Base-by-base conservation (phyloP, 306 rosid genomes). In the Acacia acuminata region DNA sequence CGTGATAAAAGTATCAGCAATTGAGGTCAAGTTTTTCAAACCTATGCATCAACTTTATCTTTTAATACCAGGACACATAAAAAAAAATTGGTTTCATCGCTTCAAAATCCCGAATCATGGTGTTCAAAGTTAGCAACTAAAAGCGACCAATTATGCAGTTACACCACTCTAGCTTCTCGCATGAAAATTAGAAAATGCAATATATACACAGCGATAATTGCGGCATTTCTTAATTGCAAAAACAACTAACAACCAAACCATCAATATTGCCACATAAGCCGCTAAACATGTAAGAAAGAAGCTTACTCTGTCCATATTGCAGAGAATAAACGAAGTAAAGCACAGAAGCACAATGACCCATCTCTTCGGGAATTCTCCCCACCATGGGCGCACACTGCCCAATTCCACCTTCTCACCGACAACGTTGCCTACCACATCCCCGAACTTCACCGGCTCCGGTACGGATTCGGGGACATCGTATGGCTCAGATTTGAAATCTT, bases 281-380 rank as follows among this genome's bases (percentile, higher is more conserved):
- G 43, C 61, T 14, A 68, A 15, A 50, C 6, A 48, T 14, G 44
- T 0, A 2, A 36, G 22, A 48, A 10, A 14, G 56, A 56, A 43
- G 19, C 82, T 86, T 86, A 94, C 99, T 85, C 99, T 94, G 44
- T 96, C 99, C 99, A 96, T 96, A 50, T 96, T 96, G 88, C 99
- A 96, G 0, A 96, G 97, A 82, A 96, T 94, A 76, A 96, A 96
- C 27, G 99, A 96, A 0, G 99, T 82, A 77, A 96, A 96, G 78
- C 99, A 96, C 53, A 96, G 91, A 82, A 93, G 51, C 58, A 96
- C 99, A 44, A 96, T 96, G 69, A 96, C 86, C 99, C 99, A 96
- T 87, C 99, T 80, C 76, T 94, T 96, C 0, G 98, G 99, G 58
- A 96, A 89, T 72, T 79, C 86, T 74, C 89, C 86, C 96, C 93